A percentile compares a stretch with the other conserved stretches of the same genome.
These are phyloP conservation scores for Capsella rubella DNA, from an alignment of 441 rosid genomes.

Conservation along the genomic window DNA sequence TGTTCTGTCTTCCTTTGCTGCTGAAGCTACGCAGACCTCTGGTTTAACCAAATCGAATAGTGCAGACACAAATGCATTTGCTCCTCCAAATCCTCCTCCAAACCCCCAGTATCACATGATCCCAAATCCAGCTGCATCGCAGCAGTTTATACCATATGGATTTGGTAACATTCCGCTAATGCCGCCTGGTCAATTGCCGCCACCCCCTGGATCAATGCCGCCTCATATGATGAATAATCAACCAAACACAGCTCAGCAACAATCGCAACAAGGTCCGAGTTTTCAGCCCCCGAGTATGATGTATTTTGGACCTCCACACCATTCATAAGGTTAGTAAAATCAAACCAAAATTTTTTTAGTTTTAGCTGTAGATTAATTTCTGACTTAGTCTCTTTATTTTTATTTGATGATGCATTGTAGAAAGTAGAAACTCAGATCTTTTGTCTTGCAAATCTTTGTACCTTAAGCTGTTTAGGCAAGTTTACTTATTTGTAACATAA, in stretches of 20 bases:
- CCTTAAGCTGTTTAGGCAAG: neutral
- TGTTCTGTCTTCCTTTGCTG: conserved; percentile 88
- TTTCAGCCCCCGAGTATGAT: conserved; percentile 71
- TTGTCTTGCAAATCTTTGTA: neutral
- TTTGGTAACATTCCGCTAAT: conserved; percentile 59
- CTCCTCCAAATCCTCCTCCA: conserved; percentile 41
- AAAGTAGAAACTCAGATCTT: neutral
- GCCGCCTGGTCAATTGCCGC: conserved; percentile 47
- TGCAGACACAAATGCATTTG: conserved; percentile 53
- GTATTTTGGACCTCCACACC: conserved; percentile 71
- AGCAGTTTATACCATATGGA: conserved; percentile 64
- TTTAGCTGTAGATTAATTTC: conserved; percentile 14
- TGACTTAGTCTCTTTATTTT: neutral
- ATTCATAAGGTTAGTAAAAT: conserved; percentile 43
- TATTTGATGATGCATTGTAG: conserved; percentile 14
- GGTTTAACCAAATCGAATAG: conserved; percentile 53
- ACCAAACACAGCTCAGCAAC: conserved; percentile 44
- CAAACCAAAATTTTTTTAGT: neutral
- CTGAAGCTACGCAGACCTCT: conserved; percentile 74
- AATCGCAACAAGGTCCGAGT: conserved; percentile 57
- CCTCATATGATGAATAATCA: conserved; percentile 62
- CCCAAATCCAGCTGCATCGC: conserved; percentile 52
- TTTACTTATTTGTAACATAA: conserved; percentile 22
- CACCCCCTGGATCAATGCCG: conserved; percentile 50
- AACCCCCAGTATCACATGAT: conserved; percentile 58